Conservation (phyloP, 495 filamentous ascomycete species). For the Annulohypoxylon maeteangense region DNA sequence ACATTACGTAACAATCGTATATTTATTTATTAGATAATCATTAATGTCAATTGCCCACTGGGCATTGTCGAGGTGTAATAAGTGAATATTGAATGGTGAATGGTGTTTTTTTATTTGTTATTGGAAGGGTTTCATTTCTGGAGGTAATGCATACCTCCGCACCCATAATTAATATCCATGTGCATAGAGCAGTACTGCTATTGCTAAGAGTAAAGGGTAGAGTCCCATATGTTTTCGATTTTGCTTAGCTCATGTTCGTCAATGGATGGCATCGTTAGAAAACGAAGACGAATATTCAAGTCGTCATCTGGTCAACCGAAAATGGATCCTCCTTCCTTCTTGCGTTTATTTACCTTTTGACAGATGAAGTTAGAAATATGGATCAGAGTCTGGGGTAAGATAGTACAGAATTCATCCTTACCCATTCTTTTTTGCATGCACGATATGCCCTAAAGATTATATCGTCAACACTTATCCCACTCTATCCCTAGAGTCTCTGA, state of each 20-base stretch:
- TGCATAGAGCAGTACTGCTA: not conserved
- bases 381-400: not conserved
- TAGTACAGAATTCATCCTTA: constrained; percentile 57
- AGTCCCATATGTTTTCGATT: not conserved
- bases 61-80: not conserved
- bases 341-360: constrained; percentile 61
- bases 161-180: not conserved
- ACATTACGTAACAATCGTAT: not conserved
- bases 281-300: not conserved
- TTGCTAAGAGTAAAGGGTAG: not conserved
- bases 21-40: not conserved
- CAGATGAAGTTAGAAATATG: constrained; percentile 6
- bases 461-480: constrained; percentile 37
- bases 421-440: constrained; percentile 95
- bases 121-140: not conserved
- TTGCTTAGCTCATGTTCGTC: not conserved
- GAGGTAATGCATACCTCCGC: not conserved
- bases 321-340: constrained; percentile 57
- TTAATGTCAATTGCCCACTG: not conserved
- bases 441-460: constrained; percentile 76
- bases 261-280: not conserved
- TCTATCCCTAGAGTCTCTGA: not conserved
- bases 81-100: not conserved
- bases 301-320: not conserved
- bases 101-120: not conserved